Conservation (phyloP, 805 yeast species). For the Kuraishia borneana region DNA sequence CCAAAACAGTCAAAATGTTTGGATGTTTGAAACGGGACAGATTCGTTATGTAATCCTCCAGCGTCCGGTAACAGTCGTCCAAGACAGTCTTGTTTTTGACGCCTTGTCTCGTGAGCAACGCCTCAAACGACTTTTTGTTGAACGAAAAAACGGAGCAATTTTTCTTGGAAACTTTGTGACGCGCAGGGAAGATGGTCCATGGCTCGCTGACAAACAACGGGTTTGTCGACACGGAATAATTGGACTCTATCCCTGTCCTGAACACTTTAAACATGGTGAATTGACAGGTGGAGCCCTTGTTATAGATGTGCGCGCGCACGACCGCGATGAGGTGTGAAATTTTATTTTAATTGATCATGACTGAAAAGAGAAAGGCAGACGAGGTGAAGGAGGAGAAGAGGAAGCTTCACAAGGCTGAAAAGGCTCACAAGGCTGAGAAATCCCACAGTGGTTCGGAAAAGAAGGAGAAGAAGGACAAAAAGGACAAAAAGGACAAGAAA, state of each 20-base stretch:
- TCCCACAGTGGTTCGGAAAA: too few species aligned
- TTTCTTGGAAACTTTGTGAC: constrained; percentile 47
- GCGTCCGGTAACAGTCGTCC: constrained; percentile 53
- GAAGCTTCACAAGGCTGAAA: constrained; percentile 14
- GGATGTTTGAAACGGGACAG: constrained; percentile 86
- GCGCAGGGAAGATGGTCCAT: constrained; percentile 84
- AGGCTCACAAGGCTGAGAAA: neutral
- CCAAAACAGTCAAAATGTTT: constrained; percentile 68
- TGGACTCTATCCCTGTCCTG: constrained; percentile 51
- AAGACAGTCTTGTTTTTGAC: constrained; percentile 35
- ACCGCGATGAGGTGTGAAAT: neutral
- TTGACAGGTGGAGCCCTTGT: neutral
- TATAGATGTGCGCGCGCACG: neutral
- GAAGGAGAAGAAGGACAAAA: constrained; percentile 16
- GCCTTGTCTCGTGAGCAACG: constrained; percentile 37
- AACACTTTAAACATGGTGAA: constrained; percentile 37
- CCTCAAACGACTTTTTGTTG: constrained; percentile 68
- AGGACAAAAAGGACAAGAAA: constrained; percentile 13
- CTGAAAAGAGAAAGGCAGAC: constrained; percentile 17
- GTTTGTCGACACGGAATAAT: constrained; percentile 58
- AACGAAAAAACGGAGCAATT: constrained; percentile 77
- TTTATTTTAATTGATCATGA: neutral
- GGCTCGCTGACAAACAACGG: constrained; percentile 66
- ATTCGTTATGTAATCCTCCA: constrained; percentile 58
- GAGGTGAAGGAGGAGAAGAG: constrained; percentile 11